phyloP scores from a whole-genome alignment of 2,329 filamentous ascomycete genomes.

The Clarireedia homoeocarpa region DNA sequence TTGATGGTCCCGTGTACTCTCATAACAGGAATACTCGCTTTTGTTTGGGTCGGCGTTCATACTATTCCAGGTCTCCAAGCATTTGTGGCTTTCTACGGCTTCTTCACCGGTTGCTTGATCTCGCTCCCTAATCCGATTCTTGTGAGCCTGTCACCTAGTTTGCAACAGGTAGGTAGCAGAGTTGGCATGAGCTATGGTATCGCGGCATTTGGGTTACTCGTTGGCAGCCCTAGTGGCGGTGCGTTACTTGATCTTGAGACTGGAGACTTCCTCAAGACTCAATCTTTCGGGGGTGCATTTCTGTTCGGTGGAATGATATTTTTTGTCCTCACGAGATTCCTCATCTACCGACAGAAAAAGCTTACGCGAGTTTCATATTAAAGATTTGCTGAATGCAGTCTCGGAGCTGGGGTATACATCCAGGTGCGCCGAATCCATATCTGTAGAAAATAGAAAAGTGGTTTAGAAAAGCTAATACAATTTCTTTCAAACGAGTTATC shows the following conservation, averaged over 20 bases:
- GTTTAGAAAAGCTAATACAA: background rate
- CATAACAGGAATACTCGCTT: constrained; percentile 42
- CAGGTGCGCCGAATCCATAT: background rate
- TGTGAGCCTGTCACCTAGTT: constrained; percentile 13
- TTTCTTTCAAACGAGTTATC: background rate
- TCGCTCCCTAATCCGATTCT: constrained; percentile 13
- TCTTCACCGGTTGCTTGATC: constrained; percentile 58
- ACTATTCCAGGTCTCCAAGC: constrained; percentile 47
- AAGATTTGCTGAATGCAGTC: background rate
- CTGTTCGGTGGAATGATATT: background rate
- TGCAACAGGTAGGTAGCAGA: constrained; percentile 49
- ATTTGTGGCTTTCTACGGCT: constrained; percentile 61
- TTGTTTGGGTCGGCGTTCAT: constrained; percentile 41
- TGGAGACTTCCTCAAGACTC: background rate
- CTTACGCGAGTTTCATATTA: background rate
- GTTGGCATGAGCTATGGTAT: constrained; percentile 45
- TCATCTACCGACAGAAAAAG: background rate
- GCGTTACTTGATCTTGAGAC: constrained; percentile 37
- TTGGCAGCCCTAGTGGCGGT: constrained; percentile 27
- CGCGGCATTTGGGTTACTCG: constrained; percentile 26
- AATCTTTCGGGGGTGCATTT: background rate
- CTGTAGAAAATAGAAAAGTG: background rate
- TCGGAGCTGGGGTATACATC: background rate
- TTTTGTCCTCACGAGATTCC: background rate
- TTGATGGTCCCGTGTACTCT: constrained; percentile 37